Evolutionary conservation across 495 filamentous ascomycete genomes (phyloP).

Genomic region (Rostrohypoxylon terebratum): DNA sequence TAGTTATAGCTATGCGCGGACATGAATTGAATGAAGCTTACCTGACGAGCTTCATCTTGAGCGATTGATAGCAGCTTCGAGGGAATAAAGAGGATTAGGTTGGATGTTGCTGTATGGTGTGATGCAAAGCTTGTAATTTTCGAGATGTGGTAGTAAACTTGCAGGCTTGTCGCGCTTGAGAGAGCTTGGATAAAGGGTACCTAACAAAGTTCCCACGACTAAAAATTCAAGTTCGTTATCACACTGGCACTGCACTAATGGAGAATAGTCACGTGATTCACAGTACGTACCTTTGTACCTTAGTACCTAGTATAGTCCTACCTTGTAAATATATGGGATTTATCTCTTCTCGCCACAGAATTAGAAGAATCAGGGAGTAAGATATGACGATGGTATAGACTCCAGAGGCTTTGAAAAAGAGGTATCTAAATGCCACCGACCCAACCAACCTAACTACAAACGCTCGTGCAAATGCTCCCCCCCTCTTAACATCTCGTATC

Average conservation of each 20-base stretch:
- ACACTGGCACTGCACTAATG: neutral
- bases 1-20: too few relatives aligned
- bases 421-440: conserved; percentile 35
- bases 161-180: conserved; percentile 34
- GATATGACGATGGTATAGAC: conserved; percentile 22
- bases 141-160: neutral
- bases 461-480: conserved; percentile 41
- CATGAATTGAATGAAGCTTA: conserved; percentile 62
- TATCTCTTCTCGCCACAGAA: conserved; percentile 10
- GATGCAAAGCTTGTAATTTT: conserved; percentile 22
- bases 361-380: conserved; percentile 12
- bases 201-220: conserved; percentile 11
- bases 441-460: conserved; percentile 35
- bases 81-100: conserved; percentile 6
- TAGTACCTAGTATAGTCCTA: conserved; percentile 19
- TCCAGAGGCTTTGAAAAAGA: conserved; percentile 27
- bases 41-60: conserved; percentile 98
- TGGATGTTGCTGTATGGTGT: neutral
- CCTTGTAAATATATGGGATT: conserved; percentile 5
- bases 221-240: conserved; percentile 32
- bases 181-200: conserved; percentile 19
- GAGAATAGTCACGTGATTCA: conserved; percentile 24
- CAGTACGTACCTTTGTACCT: neutral
- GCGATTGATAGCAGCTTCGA: conserved; percentile 27
- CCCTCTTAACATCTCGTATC: conserved; percentile 13